These are phyloP conservation scores for Aureobasidium musti DNA, from an alignment of 2,329 filamentous ascomycete genomes.

Conservation along the genomic window DNA sequence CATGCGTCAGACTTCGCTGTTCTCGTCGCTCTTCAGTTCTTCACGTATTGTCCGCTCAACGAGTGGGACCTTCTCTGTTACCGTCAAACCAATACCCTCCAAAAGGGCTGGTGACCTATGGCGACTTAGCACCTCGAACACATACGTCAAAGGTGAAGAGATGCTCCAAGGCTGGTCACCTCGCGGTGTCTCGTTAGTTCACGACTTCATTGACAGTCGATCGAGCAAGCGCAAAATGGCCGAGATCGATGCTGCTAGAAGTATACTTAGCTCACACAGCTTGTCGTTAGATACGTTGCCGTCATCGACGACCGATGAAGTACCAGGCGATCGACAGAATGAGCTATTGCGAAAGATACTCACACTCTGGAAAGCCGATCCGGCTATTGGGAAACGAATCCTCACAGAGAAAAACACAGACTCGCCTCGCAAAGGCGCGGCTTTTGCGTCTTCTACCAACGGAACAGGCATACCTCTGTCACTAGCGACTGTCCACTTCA, in stretches of 20 bases:
- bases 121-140: slow-evolving; percentile 92
- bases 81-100: slow-evolving; percentile 82
- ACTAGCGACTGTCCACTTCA: slow-evolving; percentile 72
- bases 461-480: slow-evolving; percentile 59
- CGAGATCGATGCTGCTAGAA: slow-evolving; percentile 76
- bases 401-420: slow-evolving; percentile 59
- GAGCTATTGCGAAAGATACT: slow-evolving; percentile 57
- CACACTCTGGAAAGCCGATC: slow-evolving; percentile 61
- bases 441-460: slow-evolving; percentile 45
- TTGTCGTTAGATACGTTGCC: slow-evolving; percentile 42
- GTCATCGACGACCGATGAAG: slow-evolving; percentile 35
- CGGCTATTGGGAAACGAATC: slow-evolving; percentile 49
- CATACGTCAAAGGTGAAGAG: slow-evolving; percentile 97
- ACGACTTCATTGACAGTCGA: slow-evolving; percentile 75
- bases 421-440: slow-evolving; percentile 65
- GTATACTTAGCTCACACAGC: slow-evolving; percentile 52
- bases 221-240: slow-evolving; percentile 72
- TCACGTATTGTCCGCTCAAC: slow-evolving; percentile 84
- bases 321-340: slow-evolving; percentile 42
- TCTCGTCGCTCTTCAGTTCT: slow-evolving; percentile 82
- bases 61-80: slow-evolving; percentile 81
- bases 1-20: slow-evolving; percentile 81
- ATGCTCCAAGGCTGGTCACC: slow-evolving; percentile 81
- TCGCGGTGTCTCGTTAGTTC: slow-evolving; percentile 84
- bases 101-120: slow-evolving; percentile 92